Percentiles rank a stretch among this genome's conserved stretches.
These are phyloP conservation scores for Entamoeba invadens DNA, from an alignment of 208 protist genomes.

Conservation along the genomic window DNA sequence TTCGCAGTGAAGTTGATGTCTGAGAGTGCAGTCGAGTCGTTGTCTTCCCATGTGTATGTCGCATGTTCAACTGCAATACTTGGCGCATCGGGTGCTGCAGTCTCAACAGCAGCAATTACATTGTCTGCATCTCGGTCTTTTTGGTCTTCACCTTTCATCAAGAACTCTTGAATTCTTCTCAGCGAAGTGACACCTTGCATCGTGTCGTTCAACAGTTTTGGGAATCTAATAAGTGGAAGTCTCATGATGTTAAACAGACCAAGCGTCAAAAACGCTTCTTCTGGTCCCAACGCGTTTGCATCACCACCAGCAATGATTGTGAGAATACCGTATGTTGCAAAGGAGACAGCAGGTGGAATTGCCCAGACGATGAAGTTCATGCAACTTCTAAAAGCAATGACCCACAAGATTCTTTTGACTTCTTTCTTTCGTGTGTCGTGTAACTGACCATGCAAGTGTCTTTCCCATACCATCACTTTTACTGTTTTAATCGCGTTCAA, in stretches of 20 bases:
- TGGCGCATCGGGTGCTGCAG: neutral
- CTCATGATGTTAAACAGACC: constrained; percentile 1
- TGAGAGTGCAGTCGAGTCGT: neutral
- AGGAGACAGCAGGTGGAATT: neutral
- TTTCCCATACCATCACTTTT: constrained; percentile 51
- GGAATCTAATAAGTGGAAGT: neutral
- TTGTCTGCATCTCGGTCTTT: neutral
- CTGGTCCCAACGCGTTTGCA: neutral
- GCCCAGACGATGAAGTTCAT: neutral
- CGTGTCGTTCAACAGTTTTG: neutral
- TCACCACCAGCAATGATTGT: neutral
- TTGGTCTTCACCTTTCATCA: neutral
- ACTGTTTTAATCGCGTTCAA: constrained; percentile 46
- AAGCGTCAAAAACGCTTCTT: neutral
- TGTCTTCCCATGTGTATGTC: neutral
- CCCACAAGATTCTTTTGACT: neutral
- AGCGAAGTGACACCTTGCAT: neutral
- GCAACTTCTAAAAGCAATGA: neutral
- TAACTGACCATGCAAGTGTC: constrained; percentile 26
- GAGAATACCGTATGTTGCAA: neutral
- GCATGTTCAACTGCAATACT: neutral
- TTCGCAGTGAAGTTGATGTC: neutral
- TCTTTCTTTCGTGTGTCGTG: constrained; percentile 18
- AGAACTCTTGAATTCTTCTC: constrained; percentile 11
- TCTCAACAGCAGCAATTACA: neutral